Evolutionary conservation across 2,329 filamentous ascomycete species (phyloP), one percentile per base, ranked within the genome.

Genomic region (Apiospora rasikravindrae): DNA sequence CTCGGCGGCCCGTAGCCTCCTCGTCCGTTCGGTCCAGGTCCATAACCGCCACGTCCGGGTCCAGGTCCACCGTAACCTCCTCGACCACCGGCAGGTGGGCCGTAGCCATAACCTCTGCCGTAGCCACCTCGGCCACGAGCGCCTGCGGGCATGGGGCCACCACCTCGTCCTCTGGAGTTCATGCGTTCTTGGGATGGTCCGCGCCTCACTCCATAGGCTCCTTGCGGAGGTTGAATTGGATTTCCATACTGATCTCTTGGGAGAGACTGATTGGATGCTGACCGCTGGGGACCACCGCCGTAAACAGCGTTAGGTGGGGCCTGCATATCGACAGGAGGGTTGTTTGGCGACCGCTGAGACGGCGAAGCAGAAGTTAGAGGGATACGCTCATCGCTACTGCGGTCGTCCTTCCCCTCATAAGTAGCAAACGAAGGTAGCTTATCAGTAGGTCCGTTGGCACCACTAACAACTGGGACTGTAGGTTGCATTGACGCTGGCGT

Each of bases 311-410:
- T 80, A 40, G 82, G 83, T 26, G 81, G 80, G 72, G 77, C 80
- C 26, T 79, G 80, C 71, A 83, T 78, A 70, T 86, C 86, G 70
- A 83, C 81, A 77, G 77, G 79, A 74, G 79, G 80, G 74, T 82
- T 83, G 74, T 84, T 87, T 26, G 86, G 86, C 4, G 87, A 89
- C 75, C 86, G 85, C 51, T 91, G 86, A 24, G 88, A 89, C 2
- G 91, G 90, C 71, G 90, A 91, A 69, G 88, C 85, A 10, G 89
- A 86, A 24, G 93, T 95, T 72, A 95, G 83, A 0, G 93, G 93
- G 22, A 92, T 88, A 71, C 88, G 88, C 80, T 95, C 93, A 75
- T 95, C 93, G 77, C 88, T 91, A 74, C 85, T 86, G 72, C 85
- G 85, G 71, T 89, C 88, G 44, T 91, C 88, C 76, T 88, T 89